Conservation (phyloP, 805 yeast species). For the Pichia sporocuriosa region DNA sequence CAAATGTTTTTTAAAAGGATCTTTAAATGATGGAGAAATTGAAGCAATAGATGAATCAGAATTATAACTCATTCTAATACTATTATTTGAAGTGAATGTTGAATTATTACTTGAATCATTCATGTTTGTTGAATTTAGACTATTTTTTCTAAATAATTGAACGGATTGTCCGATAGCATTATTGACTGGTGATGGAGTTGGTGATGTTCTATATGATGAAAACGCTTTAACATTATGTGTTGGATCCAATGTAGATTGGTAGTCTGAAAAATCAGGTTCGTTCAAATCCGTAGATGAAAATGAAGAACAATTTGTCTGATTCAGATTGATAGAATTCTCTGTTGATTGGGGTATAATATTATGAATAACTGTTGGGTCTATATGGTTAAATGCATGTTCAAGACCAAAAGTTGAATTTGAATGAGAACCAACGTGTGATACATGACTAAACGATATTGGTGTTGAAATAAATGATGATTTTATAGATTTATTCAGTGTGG, state of each 20-base stretch:
- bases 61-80: slow-evolving; percentile 3
- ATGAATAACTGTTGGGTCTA: slow-evolving; percentile 1
- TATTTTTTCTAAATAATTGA: neutral
- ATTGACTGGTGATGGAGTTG: slow-evolving; percentile 14
- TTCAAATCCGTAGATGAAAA: too few relatives aligned
- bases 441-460: slow-evolving; percentile 30
- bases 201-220: slow-evolving; percentile 29
- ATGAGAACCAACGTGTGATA: slow-evolving; percentile 28
- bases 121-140: neutral
- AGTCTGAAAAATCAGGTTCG: too few relatives aligned
- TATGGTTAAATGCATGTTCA: slow-evolving; percentile 21
- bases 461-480: too few relatives aligned
- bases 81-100: slow-evolving; percentile 3
- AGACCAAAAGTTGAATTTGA: slow-evolving; percentile 25
- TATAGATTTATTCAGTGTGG: too few relatives aligned
- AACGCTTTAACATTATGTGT: slow-evolving; percentile 20
- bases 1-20: neutral
- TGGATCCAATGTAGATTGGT: too few relatives aligned
- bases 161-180: neutral
- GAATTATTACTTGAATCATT: neutral
- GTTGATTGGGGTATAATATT: slow-evolving; percentile 9
- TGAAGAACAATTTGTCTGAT: neutral
- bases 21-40: neutral
- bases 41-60: slow-evolving; percentile 3
- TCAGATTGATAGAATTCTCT: neutral